Conservation (phyloP, 176 grass and related monocot species). For the Avena atlantica region DNA sequence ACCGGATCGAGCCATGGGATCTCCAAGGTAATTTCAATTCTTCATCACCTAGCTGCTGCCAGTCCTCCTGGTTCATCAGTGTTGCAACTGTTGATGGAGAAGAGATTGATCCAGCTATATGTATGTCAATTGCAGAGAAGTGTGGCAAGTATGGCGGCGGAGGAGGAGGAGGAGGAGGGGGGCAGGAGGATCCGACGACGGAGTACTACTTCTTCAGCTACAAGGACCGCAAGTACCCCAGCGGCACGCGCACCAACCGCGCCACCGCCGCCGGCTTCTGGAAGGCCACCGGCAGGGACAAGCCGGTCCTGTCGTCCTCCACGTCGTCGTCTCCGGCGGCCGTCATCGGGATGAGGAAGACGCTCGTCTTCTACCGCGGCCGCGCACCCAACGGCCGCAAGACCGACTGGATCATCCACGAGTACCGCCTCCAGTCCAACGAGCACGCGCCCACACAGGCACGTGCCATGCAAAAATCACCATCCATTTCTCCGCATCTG, state of each 20-base stretch:
- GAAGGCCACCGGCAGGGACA: slow-evolving; percentile 96
- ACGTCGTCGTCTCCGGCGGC: slow-evolving; percentile 18
- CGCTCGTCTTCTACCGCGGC: slow-evolving; percentile 96
- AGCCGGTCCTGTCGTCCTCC: slow-evolving; percentile 65
- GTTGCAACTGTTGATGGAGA: neutral
- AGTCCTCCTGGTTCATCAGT: too few species aligned
- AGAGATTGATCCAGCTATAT: neutral
- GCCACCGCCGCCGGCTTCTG: slow-evolving; percentile 90
- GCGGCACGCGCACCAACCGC: slow-evolving; percentile 90
- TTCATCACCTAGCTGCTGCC: too few species aligned
- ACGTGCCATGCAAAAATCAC: neutral
- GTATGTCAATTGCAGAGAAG: slow-evolving; percentile 49
- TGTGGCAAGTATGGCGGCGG: slow-evolving; percentile 47
- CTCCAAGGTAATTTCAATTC: slow-evolving; percentile 62
- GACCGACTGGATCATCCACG: slow-evolving; percentile 96
- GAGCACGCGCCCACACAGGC: slow-evolving; percentile 79
- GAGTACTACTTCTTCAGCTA: slow-evolving; percentile 99
- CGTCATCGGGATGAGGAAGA: slow-evolving; percentile 96
- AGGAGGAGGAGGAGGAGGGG: neutral
- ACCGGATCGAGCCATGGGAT: slow-evolving; percentile 98
- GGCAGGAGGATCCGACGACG: slow-evolving; percentile 62
- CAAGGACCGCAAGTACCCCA: slow-evolving; percentile 98
- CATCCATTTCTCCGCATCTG: neutral
- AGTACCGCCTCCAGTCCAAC: slow-evolving; percentile 83
- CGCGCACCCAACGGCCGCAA: slow-evolving; percentile 85